A percentile compares a stretch with the other conserved stretches of the same genome.
Conservation (phyloP, 108 stramenopile species). For the Nitzschia sp. region DNA sequence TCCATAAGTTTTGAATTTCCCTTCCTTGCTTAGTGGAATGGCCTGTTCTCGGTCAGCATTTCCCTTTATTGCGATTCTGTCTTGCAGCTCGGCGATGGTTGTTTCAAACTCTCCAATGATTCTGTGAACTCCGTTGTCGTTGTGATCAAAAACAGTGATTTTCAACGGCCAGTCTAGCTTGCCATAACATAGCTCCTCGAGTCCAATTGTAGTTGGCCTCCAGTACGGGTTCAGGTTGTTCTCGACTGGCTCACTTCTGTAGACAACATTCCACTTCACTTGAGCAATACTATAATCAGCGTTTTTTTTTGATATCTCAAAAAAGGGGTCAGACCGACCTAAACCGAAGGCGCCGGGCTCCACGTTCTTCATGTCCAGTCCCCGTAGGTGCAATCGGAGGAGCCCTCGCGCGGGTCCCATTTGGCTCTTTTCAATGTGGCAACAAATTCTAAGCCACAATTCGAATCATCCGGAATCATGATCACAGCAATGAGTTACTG, state of each 20-base stretch:
- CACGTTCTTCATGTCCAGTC: conserved; percentile 64
- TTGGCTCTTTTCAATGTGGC: conserved; percentile 11
- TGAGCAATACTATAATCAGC: conserved; percentile 30
- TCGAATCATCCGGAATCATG: background rate
- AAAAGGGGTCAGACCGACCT: conserved; percentile 72
- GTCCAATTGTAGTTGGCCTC: conserved; percentile 35
- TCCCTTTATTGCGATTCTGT: conserved; percentile 38
- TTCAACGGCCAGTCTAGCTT: conserved; percentile 45
- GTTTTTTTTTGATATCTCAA: conserved; percentile 55
- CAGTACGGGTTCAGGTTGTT: conserved; percentile 72
- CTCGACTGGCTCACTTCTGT: conserved; percentile 54
- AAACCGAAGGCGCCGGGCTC: conserved; percentile 61
- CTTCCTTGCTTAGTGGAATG: conserved; percentile 5
- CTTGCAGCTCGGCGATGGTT: conserved; percentile 37
- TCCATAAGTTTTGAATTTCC: conserved; percentile 13
- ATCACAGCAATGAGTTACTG: too few relatives aligned
- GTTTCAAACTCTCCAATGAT: conserved; percentile 53
- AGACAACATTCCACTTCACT: conserved; percentile 50
- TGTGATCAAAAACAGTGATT: conserved; percentile 49
- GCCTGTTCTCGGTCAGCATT: conserved; percentile 67
- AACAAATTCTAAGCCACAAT: conserved; percentile 1
- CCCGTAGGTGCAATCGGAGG: conserved; percentile 42
- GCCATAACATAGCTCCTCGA: conserved; percentile 54
- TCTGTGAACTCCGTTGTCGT: conserved; percentile 46
- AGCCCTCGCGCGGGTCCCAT: conserved; percentile 6